Evolutionary conservation across 768 basidiomycete species (phyloP), one percentile per base, ranked within the genome.

Genomic region (Clathrus columnatus): DNA sequence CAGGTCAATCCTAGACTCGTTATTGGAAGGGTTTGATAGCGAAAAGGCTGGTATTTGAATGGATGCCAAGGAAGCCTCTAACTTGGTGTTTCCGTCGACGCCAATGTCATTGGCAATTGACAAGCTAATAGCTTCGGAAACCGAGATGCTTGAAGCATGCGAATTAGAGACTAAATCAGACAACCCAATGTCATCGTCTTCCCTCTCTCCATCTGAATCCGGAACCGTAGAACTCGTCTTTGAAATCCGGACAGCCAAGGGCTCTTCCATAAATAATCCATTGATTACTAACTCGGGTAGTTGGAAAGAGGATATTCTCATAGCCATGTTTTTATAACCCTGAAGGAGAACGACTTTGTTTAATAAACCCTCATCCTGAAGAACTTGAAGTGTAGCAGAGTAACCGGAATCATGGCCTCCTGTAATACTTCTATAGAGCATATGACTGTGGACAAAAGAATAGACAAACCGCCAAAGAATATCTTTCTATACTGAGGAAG

Each of bases 341-440:
- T 75, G 79, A 48, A 87, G 72, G 29, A 87, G 73, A 57, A 82
- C 73, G 59, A 87, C 71, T 69, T 84, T 87, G 54, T 81, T 70
- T 59, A 76, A 76, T 61, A 75, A 79, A 28, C 84, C 83, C 27
- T 79, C 76, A 44, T 84, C 85, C 51, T 83, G 78, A 50, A 82
- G 76, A 18, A 82, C 80, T 47, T 77, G 77, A 51, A 87, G 75
- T 56, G 73, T 75, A 23, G 79, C 75, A 50, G 78, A 74, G 69
- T 87, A 87, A 61, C 85, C 84, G 69, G 80, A 81, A 68, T 87
- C 85, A 64, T 87, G 85, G 62, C 81, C 82, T 59, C 83, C 84
- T 85, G 59, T 44, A 27, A 29, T 53, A 46, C n/a, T 27, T 1
- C 24, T 48, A 29, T 7, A 43, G 8, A 48, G 26, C 18, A 54